Evolutionary conservation across 352 stramenopile genomes (phyloP), one percentile per base, ranked within the genome.

Genomic region (Aphanomyces astaci): DNA sequence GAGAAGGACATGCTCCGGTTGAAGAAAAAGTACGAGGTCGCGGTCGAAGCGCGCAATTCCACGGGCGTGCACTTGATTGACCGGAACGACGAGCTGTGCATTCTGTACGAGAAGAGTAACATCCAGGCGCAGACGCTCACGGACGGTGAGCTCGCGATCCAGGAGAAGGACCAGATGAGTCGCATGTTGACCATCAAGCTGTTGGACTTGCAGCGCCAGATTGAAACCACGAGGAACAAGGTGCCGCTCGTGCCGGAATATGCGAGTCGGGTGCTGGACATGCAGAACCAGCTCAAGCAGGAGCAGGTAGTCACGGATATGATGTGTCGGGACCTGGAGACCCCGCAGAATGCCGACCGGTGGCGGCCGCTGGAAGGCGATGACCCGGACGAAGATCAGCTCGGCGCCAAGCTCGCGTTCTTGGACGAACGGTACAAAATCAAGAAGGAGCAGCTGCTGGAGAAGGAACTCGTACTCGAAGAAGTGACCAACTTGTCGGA

Each of bases 71-170:
- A 97, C 73, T 80, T 98, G 45, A 97, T 98, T 64, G 92, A 98
- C 76, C 80, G 93, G 45, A 98, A 98, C 72, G 92, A 98, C 72
- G 93, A 98, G 76, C 79, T 98, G 7, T 98, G 92, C 63, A 95
- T 98, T 66, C 70, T 98, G 46, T 98, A 98, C 72, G 94, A 98
- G 67, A 96, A 97, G 72, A 71, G 84, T 2, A 96, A 96, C 73
- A 65, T 96, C 3, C 87, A 97, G 62, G 89, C 96, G 63, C 79
- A 90, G 28, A 88, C 86, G 2, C 70, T 97, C 1, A 86, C 80
- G 46, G 76, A 84, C 27, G 90, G 92, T 39, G 87, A 96, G 66
- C 72, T 92, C 5, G 86, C 77, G 4, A 73, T 97, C 51, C 80
- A 79, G 15, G 78, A 78, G 36, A 91, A 90, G 54, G 89, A 98